Base-by-base conservation (phyloP, 2,329 filamentous ascomycete genomes). In the Mariannaea sp. region DNA sequence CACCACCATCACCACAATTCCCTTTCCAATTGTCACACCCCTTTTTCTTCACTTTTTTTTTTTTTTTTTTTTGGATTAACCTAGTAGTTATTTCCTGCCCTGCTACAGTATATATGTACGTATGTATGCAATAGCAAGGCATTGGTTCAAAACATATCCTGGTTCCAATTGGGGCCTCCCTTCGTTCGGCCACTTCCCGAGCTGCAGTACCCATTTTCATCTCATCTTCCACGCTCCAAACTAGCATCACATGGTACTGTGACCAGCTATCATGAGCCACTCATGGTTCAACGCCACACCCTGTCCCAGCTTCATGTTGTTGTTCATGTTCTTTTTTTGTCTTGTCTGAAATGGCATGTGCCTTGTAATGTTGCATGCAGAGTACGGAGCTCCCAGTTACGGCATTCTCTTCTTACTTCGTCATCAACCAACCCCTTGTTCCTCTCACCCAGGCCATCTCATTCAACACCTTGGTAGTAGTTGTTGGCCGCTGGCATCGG, bases 161-260 rank as follows among this genome's bases (percentile, higher is more conserved):
- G 19, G n/a, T 14, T 26, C 22, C 35, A 40, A 17, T 24, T 40
- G 24, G n/a, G 13, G 20, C 16, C 20, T 40, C 27, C 19, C 41
- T 22, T 44, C 33, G 24, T 46, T 65, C 58, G 60, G 55, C 24
- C 47, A 57, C 45, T 56, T 60, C 53, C 60, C 62, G 62, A 65
- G 49, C 41, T 43, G 20, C 38, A n/a, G n/a, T n/a, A 41, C 43
- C 16, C 19, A 22, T 49, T 36, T 17, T 39, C 12, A 51, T 55
- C 22, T 33, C 17, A 27, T n/a, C 39, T 32, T 49, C 17, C 26
- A n/a, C 26, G 13, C 35, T 19, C 19, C n/a, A n/a, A n/a, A 38
- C 29, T 20, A 32, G 20, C 36, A 27, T 53, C 50, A 24, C 22
- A 24, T 24, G 22, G 22, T 8, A 24, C 22, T 24, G 5, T 24